A percentile compares a stretch with the other conserved stretches of the same genome.
phyloP scores from a whole-genome alignment of 768 basidiomycete species.

The Calocybe gangraenosa region DNA sequence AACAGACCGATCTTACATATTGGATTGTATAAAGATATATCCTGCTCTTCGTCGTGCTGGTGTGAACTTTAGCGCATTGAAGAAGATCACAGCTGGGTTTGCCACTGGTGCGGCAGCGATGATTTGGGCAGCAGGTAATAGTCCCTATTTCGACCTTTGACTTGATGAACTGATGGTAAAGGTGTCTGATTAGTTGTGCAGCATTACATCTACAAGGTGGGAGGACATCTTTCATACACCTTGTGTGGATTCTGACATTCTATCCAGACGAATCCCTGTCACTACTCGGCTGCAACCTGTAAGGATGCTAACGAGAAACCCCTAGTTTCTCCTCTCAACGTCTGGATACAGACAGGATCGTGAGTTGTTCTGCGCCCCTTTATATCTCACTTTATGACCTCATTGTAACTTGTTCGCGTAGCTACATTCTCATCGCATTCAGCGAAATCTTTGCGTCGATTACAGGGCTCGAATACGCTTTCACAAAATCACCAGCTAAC shows the following conservation, averaged over 20 bases:
- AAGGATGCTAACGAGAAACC: constrained; percentile 30
- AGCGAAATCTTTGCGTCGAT: constrained; percentile 80
- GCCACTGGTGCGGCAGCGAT: constrained; percentile 51
- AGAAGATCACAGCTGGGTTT: constrained; percentile 58
- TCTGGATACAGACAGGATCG: constrained; percentile 76
- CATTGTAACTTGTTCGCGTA: constrained; percentile 15
- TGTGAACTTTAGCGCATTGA: constrained; percentile 54
- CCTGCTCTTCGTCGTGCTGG: constrained; percentile 49
- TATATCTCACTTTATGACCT: neutral
- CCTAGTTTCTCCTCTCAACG: constrained; percentile 59
- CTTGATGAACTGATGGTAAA: too few relatives aligned
- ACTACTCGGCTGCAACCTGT: constrained; percentile 51
- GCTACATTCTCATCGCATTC: constrained; percentile 63
- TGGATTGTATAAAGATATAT: constrained; percentile 58
- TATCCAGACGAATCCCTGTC: constrained; percentile 42
- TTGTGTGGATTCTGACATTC: constrained; percentile 21
- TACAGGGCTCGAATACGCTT: constrained; percentile 83
- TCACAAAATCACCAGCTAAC: constrained; percentile 84
- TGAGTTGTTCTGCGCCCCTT: constrained; percentile 27
- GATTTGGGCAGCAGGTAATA: constrained; percentile 58
- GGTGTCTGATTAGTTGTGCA: constrained; percentile 63
- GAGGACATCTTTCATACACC: constrained; percentile 22
- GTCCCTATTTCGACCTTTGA: neutral
- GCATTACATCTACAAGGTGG: constrained; percentile 68
- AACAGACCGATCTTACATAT: too few relatives aligned